Evolutionary conservation across 345 rosid genomes (phyloP).

Genomic region (Geranium brycei): DNA sequence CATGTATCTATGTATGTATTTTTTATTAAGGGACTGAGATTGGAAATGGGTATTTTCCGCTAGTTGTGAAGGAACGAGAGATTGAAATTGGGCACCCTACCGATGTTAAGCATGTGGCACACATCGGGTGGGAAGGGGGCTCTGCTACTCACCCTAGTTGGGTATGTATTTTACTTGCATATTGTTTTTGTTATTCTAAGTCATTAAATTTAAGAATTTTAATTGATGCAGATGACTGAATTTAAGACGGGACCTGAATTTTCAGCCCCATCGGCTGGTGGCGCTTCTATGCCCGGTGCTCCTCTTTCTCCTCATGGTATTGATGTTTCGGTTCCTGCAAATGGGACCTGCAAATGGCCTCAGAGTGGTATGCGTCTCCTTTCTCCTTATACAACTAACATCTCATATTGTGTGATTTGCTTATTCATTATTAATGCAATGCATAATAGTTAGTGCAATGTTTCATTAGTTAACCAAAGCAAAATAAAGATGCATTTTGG

Average conservation of each 20-base stretch:
- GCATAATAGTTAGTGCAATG: not conserved
- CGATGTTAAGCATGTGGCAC: conserved; percentile 29
- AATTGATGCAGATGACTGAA: not conserved
- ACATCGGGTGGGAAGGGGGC: conserved; percentile 22
- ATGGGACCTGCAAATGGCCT: not conserved
- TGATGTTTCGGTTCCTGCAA: not conserved
- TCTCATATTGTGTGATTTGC: too few relatives aligned
- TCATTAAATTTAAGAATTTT: too few relatives aligned
- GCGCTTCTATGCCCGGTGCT: not conserved
- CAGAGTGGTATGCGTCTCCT: not conserved
- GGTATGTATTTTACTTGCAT: conserved; percentile 7
- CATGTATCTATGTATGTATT: not conserved
- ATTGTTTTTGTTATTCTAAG: too few relatives aligned
- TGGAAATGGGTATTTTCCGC: not conserved
- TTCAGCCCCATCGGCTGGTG: not conserved
- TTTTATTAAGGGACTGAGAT: too few relatives aligned
- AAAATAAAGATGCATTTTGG: too few relatives aligned
- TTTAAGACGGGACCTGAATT: not conserved
- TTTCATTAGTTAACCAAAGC: not conserved
- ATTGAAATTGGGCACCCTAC: conserved; percentile 23
- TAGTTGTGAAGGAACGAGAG: conserved; percentile 7
- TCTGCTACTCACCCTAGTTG: conserved; percentile 2
- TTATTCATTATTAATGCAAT: too few relatives aligned
- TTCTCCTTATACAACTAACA: too few relatives aligned
- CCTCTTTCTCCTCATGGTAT: not conserved